Evolutionary conservation across 2,329 filamentous ascomycete genomes (phyloP), one percentile per base, ranked within the genome.

Genomic region (Fusarium devonianum): DNA sequence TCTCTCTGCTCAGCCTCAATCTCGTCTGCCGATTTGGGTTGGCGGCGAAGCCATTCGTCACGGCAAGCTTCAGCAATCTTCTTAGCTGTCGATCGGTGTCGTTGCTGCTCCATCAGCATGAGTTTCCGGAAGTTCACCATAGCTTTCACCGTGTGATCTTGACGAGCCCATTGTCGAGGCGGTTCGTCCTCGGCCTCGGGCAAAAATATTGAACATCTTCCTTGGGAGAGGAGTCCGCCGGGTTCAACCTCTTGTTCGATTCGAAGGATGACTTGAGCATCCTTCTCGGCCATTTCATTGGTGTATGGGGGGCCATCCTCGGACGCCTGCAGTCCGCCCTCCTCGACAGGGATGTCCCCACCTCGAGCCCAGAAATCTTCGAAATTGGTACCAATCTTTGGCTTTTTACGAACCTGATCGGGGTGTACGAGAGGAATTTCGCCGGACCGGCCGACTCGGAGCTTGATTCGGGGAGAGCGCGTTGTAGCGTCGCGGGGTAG

Each of bases 131-230:
- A 93, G 62, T 92, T 88, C 10, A 87, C 68, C 49, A 89, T 87
- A 53, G 96, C 92, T 35, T 87, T 86, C 34, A 89, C 78, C 42
- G 97, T 79, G 67, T 97, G 90, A 66, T 97, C 92, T 66, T 85
- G 82, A 61, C 95, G 92, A n/a, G 88, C 86, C 78, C 90, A 97
- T 65, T 94, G 90, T 41, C 82, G 80, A 0, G 85, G 82, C 0
- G 89, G 89, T 63, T 95, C 89, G 47, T 90, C 86, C 51, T 75
- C 76, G 10, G 84, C 78, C 56, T 94, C 89, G 0, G 89, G 89
- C 13, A 86, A 79, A 62, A 89, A 94, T 17, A 87, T 74, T 3
- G 86, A 87, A 67, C 89, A 93, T 51, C 81, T 79, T 51, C 85
- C 84, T 43, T 80, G 75, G 39, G 88, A 91, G 19, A 97, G 78